Base-by-base conservation (phyloP, 805 yeast genomes). In the Nakazawaea ambrosiae region DNA sequence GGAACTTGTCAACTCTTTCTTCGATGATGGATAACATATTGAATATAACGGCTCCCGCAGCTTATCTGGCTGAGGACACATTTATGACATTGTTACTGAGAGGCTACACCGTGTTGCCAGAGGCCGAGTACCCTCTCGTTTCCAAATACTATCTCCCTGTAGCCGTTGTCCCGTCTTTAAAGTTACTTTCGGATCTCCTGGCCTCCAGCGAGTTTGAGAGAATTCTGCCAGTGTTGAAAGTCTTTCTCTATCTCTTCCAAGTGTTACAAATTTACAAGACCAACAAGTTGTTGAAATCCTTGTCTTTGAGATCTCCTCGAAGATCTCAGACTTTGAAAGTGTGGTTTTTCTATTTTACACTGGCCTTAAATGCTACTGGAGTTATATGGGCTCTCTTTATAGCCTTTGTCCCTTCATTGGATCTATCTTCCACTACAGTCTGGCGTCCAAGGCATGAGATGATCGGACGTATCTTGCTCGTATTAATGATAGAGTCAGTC, bases 291-390 rank as follows among this genome's bases (percentile, higher is more conserved):
- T 27, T 36, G 8, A 14, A 8, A 9, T 31, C 35, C 7, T 8
- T 36, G 18, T 36, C 40, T 12, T 31, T 36, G 19, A 31, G 32
- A 19, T 36, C 40, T 10, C 20, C 32, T 2, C 19, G 40, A 26
- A 31, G 40, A 26, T n/a, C 31, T 4, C 25, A 26, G 32, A 36
- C 40, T 10, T 31, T 36, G 27, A 36, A 27, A 31, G 31, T 31
- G 27, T 14, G 20, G 5, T 31, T 36, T 20, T 36, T 36, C 20
- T 31, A 26, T 23, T 26, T 31, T 5, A 34, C 40, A 31, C 10
- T 31, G 16, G 20, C 24, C 5, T 36, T n/a, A n/a, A n/a, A n/a
- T n/a, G n/a, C n/a, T n/a, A n/a, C n/a, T n/a, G n/a, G n/a, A n/a
- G n/a, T n/a, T n/a, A n/a, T n/a, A n/a, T n/a, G n/a, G n/a, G n/a